Conservation (phyloP, 2,329 filamentous ascomycete genomes). For the Lachnellula arida region DNA sequence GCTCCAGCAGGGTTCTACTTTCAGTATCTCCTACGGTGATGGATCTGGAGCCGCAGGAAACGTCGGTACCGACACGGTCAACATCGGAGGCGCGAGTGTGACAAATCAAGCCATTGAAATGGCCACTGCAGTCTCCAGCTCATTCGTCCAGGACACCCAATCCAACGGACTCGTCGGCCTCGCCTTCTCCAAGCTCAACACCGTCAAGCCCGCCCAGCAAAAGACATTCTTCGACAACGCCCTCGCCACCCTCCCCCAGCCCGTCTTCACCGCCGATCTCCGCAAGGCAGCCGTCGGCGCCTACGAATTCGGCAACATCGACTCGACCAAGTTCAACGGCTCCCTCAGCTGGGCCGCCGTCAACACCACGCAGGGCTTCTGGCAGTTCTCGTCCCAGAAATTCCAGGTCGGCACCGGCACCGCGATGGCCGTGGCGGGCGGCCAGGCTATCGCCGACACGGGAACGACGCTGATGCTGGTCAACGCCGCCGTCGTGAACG, state of each 20-base stretch:
- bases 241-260: conserved; percentile 39
- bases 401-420: conserved; percentile 43
- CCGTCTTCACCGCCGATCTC: conserved; percentile 53
- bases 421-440: conserved; percentile 56
- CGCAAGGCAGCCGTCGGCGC: conserved; percentile 42
- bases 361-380: conserved; percentile 48
- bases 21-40: conserved; percentile 36
- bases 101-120: conserved; percentile 32
- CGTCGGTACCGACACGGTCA: conserved; percentile 34
- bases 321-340: conserved; percentile 49
- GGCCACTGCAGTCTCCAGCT: conserved; percentile 30
- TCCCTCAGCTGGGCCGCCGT: conserved; percentile 46
- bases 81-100: conserved; percentile 33
- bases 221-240: conserved; percentile 35
- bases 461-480: conserved; percentile 41
- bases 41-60: conserved; percentile 34
- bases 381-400: conserved; percentile 50
- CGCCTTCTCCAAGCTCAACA: conserved; percentile 38
- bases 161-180: conserved; percentile 61
- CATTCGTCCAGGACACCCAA: conserved; percentile 33
- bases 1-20: conserved; percentile 28
- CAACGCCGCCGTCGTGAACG: conserved; percentile 33
- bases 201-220: conserved; percentile 30
- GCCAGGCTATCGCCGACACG: conserved; percentile 39
- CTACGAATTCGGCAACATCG: conserved; percentile 55